Base-by-base conservation (phyloP, 2,329 filamentous ascomycete species). In the Tricladium varicosporioides region DNA sequence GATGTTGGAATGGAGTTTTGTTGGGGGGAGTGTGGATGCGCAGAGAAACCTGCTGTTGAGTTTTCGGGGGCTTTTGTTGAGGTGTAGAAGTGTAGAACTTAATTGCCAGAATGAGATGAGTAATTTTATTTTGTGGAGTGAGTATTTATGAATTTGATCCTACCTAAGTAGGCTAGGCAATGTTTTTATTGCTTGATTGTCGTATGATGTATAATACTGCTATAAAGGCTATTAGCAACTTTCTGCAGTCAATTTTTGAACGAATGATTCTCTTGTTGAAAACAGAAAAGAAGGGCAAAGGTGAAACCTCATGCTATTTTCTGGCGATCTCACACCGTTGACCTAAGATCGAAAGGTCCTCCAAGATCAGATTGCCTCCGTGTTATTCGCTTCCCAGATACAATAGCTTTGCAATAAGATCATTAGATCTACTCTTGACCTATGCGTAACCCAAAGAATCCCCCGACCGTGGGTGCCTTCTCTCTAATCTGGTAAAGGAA, bases 321-420 rank as follows among this genome's bases (percentile, higher is more conserved):
- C 80, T 96, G 18, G 96, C 72, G 88, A 89, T 31, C 82, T 96
- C 4, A 90, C 90, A 48, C 79, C 80, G 45, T 91, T 89, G 75
- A 95, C 91, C 1, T 83, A 88, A 43, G 82, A 86, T 67, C 78
- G 77, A 56, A 80, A 79, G 54, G 81, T 91, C 5, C 80, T 96
- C 14, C 89, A 91, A 32, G 91, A 96, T 72, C 91, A 96, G 71
- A 77, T 96, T 50, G 80, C 93, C n/a, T 85, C 87, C 44, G 81
- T 96, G 13, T 81, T 96, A 5, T 82, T 96, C n/a, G 92, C 92
- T 1, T 91, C 90, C 13, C 83, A 42, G 92, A 96, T 71, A 95
- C 91, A 4, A 40, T 4, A 40, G 10, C 36, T 4, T 40, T n/a
- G n/a, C n/a, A n/a, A n/a, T n/a, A n/a, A n/a, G n/a, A n/a, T n/a